These are phyloP conservation scores for Parastagonospora nodorum DNA, from an alignment of 2,329 filamentous ascomycete species.

Conservation along the genomic window DNA sequence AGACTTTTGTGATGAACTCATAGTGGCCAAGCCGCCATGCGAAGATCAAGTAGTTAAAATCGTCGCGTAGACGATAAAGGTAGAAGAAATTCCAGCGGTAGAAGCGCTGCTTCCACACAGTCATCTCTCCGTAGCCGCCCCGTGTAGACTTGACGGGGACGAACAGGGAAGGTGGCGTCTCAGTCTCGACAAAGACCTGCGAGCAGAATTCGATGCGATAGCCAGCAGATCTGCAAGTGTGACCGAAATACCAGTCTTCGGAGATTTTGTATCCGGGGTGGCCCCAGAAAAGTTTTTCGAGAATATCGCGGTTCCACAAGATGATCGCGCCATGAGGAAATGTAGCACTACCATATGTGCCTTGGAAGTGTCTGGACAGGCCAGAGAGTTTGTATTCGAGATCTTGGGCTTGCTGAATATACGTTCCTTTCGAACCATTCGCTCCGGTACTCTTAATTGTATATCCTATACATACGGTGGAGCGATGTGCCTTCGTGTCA, in stretches of 20 bases:
- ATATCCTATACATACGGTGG: constrained; percentile 51
- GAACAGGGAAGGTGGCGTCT: constrained; percentile 54
- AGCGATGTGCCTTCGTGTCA: neutral
- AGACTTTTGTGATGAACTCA: constrained; percentile 57
- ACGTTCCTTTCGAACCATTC: constrained; percentile 34
- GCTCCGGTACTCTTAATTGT: constrained; percentile 55
- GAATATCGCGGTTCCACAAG: constrained; percentile 54
- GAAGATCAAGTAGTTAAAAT: constrained; percentile 53
- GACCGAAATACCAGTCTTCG: constrained; percentile 60
- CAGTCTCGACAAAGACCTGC: constrained; percentile 57
- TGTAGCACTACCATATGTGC: constrained; percentile 53
- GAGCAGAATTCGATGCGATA: constrained; percentile 57
- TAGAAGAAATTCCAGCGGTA: constrained; percentile 59
- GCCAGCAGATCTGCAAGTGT: constrained; percentile 52
- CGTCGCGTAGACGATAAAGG: constrained; percentile 55
- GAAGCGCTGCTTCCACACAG: constrained; percentile 58
- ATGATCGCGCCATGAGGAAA: constrained; percentile 59
- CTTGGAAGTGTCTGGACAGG: constrained; percentile 52
- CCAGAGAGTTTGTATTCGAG: constrained; percentile 60
- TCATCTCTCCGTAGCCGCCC: constrained; percentile 60
- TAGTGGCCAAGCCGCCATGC: constrained; percentile 56
- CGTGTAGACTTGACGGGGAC: constrained; percentile 47
- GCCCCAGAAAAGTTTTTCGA: constrained; percentile 53
- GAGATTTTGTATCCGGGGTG: constrained; percentile 58
- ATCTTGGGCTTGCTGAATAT: constrained; percentile 55